phyloP scores from a whole-genome alignment of 495 filamentous ascomycete genomes.

The Parachaetomium inaequale region DNA sequence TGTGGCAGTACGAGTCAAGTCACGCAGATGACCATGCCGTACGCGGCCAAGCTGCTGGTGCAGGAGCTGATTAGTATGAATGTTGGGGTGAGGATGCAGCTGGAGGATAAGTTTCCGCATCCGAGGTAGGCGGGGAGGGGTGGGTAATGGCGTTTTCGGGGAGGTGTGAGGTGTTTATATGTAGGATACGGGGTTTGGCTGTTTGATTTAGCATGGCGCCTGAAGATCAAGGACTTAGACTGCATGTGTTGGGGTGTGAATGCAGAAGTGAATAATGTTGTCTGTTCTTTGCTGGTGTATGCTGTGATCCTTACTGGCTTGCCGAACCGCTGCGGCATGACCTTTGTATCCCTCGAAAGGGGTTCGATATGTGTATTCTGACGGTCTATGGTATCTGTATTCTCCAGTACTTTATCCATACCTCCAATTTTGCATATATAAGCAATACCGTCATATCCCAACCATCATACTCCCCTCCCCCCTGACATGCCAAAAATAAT shows the following conservation, averaged over 20 bases:
- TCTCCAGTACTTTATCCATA: neutral
- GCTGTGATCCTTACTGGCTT: neutral
- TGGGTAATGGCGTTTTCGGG: neutral
- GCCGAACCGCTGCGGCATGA: too few relatives aligned
- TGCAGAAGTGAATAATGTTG: neutral
- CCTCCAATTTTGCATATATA: neutral
- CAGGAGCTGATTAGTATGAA: conserved; percentile 99
- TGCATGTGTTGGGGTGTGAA: neutral
- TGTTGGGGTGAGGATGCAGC: conserved; percentile 75
- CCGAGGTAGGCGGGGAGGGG: conserved; percentile 30
- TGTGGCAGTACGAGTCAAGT: conserved; percentile 79
- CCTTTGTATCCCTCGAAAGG: too few relatives aligned
- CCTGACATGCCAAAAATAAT: too few relatives aligned
- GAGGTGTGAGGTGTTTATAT: neutral
- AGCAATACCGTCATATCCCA: neutral
- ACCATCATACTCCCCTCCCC: neutral
- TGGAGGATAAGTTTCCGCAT: conserved; percentile 87
- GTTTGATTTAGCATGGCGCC: conserved; percentile 11
- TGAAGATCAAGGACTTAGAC: neutral
- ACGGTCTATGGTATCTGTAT: too few relatives aligned
- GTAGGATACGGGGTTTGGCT: neutral
- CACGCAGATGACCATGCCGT: conserved; percentile 92
- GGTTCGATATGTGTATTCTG: neutral
- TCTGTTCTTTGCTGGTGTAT: neutral
- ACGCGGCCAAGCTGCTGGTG: conserved; percentile 93